These are phyloP conservation scores for Fusarium pilosicola DNA, from an alignment of 2,329 filamentous ascomycete genomes.

Conservation along the genomic window DNA sequence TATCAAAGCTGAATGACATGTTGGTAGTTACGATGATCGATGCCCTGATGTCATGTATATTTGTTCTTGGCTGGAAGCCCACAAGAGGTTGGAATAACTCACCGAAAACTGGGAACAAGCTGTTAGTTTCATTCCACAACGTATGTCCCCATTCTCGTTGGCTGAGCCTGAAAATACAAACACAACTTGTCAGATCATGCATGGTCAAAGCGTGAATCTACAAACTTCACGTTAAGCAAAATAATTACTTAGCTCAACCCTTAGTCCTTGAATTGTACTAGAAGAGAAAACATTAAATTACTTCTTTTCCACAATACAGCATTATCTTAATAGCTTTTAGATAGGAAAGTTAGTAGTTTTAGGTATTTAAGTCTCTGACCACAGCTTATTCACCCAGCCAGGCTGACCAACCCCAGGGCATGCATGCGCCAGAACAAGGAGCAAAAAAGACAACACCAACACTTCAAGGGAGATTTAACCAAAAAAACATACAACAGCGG, in stretches of 20 bases:
- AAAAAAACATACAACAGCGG: not conserved
- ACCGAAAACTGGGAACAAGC: rapidly evolving
- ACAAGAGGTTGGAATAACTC: too few relatives aligned
- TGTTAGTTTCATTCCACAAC: rapidly evolving
- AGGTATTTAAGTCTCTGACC: not conserved
- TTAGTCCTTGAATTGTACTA: rapidly evolving
- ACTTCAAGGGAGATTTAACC: rapidly evolving
- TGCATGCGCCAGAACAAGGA: too few relatives aligned
- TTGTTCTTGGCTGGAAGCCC: not conserved
- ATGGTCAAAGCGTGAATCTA: not conserved
- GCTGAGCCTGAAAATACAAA: not conserved
- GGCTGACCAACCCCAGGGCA: not conserved
- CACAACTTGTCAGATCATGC: not conserved
- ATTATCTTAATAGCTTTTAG: rapidly evolving
- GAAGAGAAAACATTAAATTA: rapidly evolving
- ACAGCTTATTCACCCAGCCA: not conserved
- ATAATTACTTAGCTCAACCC: not conserved
- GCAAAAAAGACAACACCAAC: not conserved
- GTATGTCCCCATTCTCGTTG: not conserved
- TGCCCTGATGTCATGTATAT: not conserved
- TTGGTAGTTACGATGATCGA: not conserved
- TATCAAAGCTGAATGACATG: not conserved
- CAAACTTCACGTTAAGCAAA: not conserved
- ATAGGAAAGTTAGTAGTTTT: rapidly evolving
- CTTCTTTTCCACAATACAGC: rapidly evolving